These are phyloP conservation scores for Thinopyrum elongatum DNA, from an alignment of 176 grass and related monocot genomes.

Conservation along the genomic window DNA sequence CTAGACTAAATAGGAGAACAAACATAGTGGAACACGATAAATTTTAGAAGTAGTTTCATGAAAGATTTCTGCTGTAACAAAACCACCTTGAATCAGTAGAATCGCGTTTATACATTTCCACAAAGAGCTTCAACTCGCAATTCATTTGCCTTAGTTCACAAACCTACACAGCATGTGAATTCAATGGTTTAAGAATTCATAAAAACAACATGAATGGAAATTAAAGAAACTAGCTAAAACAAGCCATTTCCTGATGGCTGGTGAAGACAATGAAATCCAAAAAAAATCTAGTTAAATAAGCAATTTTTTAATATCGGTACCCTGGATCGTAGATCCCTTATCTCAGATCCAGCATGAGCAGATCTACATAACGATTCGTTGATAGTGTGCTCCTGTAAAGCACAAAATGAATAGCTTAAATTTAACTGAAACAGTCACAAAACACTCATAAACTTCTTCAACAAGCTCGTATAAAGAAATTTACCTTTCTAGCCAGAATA, in stretches of 20 bases:
- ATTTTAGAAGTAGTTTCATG: background rate
- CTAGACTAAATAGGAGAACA: constrained; percentile 3
- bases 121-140: constrained; percentile 49
- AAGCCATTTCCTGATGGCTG: background rate
- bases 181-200: constrained; percentile 1
- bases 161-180: constrained; percentile 36
- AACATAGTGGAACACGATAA: background rate
- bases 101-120: constrained; percentile 59
- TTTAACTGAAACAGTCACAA: background rate
- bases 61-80: constrained; percentile 9
- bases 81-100: constrained; percentile 53
- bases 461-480: background rate
- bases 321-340: constrained; percentile 23
- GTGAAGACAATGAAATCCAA: background rate
- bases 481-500: constrained; percentile 67
- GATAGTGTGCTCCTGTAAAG: constrained; percentile 30
- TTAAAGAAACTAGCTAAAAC: background rate
- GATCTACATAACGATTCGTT: constrained; percentile 27
- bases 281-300: background rate
- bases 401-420: background rate
- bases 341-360: constrained; percentile 28
- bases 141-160: constrained; percentile 34
- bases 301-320: constrained; percentile 15
- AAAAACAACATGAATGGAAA: background rate
- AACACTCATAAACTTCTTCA: background rate